These are phyloP conservation scores for Lepraria neglecta DNA, from an alignment of 495 filamentous ascomycete species.

Conservation along the genomic window DNA sequence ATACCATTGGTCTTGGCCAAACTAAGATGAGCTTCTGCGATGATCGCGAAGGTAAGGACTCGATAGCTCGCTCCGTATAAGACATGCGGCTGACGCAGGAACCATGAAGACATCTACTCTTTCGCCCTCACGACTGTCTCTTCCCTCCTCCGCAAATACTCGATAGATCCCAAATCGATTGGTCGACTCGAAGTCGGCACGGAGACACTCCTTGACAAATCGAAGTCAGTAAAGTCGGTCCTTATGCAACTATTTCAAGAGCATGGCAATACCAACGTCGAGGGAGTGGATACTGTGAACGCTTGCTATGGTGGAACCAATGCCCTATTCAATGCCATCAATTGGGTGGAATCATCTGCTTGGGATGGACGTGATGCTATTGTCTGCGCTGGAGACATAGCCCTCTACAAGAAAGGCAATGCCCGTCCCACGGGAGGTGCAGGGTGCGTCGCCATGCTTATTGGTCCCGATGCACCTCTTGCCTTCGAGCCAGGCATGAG, in stretches of 20 bases:
- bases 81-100: constrained; percentile 13
- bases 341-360: constrained; percentile 96
- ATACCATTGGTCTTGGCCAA: constrained; percentile 98
- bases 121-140: constrained; percentile 83
- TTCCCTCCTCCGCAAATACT: constrained; percentile 86
- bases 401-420: constrained; percentile 92
- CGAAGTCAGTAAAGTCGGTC: constrained; percentile 99
- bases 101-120: constrained; percentile 85
- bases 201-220: constrained; percentile 98
- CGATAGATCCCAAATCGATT: constrained; percentile 81
- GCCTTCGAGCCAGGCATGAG: constrained; percentile 88
- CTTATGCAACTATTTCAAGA: constrained; percentile 93
- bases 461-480: constrained; percentile 88
- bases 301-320: constrained; percentile 99
- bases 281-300: constrained; percentile 94
- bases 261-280: constrained; percentile 82
- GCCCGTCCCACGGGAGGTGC: constrained; percentile 94
- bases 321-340: constrained; percentile 91
- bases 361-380: constrained; percentile 96
- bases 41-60: constrained; percentile 78
- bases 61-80: not conserved
- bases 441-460: constrained; percentile 87
- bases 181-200: constrained; percentile 96
- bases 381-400: constrained; percentile 94
- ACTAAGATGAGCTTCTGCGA: constrained; percentile 99